Evolutionary conservation across 1,139 yeast species (phyloP), one percentile per base, ranked within the genome.

Genomic region (Scheffersomyces segobiensis): DNA sequence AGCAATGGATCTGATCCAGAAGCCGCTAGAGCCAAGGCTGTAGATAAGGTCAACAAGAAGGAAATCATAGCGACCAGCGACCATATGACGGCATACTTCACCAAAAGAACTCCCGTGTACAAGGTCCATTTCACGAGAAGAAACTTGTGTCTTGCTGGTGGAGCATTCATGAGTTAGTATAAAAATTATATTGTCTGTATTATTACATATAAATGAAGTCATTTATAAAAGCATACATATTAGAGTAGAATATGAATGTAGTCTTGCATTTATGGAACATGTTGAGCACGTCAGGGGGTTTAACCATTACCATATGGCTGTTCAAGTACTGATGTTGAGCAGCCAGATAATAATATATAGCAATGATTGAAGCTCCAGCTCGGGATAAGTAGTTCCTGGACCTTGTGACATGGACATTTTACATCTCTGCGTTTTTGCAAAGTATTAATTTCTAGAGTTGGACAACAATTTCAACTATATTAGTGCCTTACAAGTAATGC

Each of bases 71-170:
- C 97, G 12, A 87, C 96, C 1, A 81, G 86, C 54, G 99, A 95
- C 73, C 97, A 95, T 67, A 85, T 95, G 87, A 93, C 97, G 3
- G 96, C 96, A 18, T 95, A 89, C 71, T 91, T 91, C 74, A 93
- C 99, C 1, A 95, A 93, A 74, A 89, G 89, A 74, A 92, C 98
- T 0, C 97, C 98, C 1, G 96, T 95, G 24, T 95, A 89, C 76
- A 92, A 91, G 67, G 97, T 96, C 46, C 93, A 89, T 67, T 95
- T 93, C 71, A 93, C 98, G 1, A 83, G 96, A 69, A 82, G 97
- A 62, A 96, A 96, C 73, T 77, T 96, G 64, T 93, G 97, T 67
- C 80, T 95, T 48, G 97, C 98, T 0, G 98, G 93, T 17, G 98
- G 99, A 53, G 96, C 96, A 3, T 91, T 88, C 55, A 58, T 59